Evolutionary conservation across 805 yeast genomes (phyloP).

Genomic region (Teunomyces cretensis): DNA sequence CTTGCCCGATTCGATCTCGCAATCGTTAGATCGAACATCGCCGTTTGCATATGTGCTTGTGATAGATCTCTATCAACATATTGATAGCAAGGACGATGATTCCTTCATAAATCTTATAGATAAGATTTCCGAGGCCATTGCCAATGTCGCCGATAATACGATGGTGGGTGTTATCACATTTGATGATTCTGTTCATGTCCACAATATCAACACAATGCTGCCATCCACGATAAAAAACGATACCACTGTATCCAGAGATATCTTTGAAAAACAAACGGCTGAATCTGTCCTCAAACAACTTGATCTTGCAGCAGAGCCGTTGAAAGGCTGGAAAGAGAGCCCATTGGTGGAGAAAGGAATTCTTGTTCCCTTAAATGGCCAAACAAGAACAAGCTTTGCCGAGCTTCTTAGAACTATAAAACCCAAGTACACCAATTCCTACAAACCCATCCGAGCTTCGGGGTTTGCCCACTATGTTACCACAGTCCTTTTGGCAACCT

Average conservation of each 20-base stretch:
- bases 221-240: background rate
- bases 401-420: slow-evolving; percentile 12
- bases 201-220: slow-evolving; percentile 8
- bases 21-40: slow-evolving; percentile 4
- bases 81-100: slow-evolving; percentile 17
- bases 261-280: slow-evolving; percentile 5
- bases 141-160: slow-evolving; percentile 15
- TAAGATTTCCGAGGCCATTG: slow-evolving; percentile 14
- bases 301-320: background rate
- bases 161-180: slow-evolving; percentile 28
- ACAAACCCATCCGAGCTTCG: slow-evolving; percentile 32
- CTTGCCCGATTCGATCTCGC: slow-evolving; percentile 27
- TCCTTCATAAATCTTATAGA: slow-evolving; percentile 15
- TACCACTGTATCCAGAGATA: background rate
- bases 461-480: slow-evolving; percentile 35
- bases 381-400: slow-evolving; percentile 8
- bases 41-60: slow-evolving; percentile 22
- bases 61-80: slow-evolving; percentile 31
- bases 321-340: slow-evolving; percentile 11
- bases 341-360: slow-evolving; percentile 9
- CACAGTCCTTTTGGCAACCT: slow-evolving; percentile 18
- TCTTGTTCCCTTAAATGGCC: slow-evolving; percentile 10
- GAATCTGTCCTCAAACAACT: slow-evolving; percentile 4
- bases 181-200: slow-evolving; percentile 26
- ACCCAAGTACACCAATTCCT: slow-evolving; percentile 25